A percentile compares a stretch with the other conserved stretches of the same genome.
Evolutionary conservation across 2,329 filamentous ascomycete genomes (phyloP).

Genomic region (Paraphaeosphaeria minitans): DNA sequence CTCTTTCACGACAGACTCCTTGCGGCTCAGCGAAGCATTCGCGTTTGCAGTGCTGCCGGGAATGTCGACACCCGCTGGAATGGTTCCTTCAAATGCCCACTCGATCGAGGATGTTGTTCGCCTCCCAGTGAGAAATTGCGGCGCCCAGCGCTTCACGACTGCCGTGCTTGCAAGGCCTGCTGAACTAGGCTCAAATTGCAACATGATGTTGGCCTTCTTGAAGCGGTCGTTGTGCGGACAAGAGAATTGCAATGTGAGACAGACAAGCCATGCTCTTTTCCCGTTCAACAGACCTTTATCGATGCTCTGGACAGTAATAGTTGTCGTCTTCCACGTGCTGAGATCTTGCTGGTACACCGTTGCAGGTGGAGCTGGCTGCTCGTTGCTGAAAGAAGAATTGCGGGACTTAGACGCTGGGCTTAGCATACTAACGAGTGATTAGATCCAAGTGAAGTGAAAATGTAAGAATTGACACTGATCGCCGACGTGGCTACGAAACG

Average conservation of each 20-base stretch:
- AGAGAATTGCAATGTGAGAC: conserved; percentile 1
- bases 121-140: conserved; percentile 3
- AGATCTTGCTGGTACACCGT: conserved; percentile 8
- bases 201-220: conserved; percentile 10
- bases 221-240: conserved; percentile 9
- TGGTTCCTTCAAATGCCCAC: conserved; percentile 3
- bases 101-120: conserved; percentile 3
- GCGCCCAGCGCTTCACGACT: conserved; percentile 6
- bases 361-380: background rate
- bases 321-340: conserved; percentile 6
- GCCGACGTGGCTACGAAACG: background rate
- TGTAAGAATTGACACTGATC: background rate
- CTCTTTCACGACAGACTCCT: background rate
- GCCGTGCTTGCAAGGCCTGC: background rate
- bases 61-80: conserved; percentile 5
- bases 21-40: background rate
- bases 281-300: background rate
- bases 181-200: background rate
- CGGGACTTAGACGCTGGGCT: background rate
- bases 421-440: background rate
- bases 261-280: conserved; percentile 3
- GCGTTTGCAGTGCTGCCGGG: background rate
- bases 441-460: background rate
- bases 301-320: conserved; percentile 8
- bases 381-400: conserved; percentile 1